Percentiles rank a stretch among this genome's conserved stretches.
Evolutionary conservation across 495 filamentous ascomycete genomes (phyloP).

Genomic region (Tuber indicum): DNA sequence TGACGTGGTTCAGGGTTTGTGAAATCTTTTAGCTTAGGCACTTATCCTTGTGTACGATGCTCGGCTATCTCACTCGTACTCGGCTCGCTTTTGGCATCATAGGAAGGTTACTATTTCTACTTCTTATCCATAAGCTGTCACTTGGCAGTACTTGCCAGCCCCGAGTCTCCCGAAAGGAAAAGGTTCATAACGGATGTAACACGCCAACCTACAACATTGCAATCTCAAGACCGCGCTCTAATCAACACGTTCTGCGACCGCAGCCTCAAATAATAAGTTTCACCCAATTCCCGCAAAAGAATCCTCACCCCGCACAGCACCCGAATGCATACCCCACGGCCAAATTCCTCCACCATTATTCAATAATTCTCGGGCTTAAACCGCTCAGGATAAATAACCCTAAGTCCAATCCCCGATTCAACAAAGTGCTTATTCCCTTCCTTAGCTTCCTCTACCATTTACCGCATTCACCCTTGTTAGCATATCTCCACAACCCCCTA

Average conservation of each 20-base stretch:
- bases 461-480: neutral
- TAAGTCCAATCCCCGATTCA: neutral
- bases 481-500: neutral
- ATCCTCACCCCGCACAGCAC: neutral
- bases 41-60: neutral
- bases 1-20: neutral
- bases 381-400: neutral
- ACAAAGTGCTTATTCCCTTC: neutral
- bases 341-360: neutral
- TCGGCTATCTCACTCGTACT: neutral
- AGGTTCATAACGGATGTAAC: neutral
- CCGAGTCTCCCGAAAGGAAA: neutral
- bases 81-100: neutral
- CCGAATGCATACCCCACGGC: neutral
- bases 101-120: neutral
- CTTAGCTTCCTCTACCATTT: neutral
- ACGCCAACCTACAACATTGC: neutral
- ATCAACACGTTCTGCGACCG: neutral
- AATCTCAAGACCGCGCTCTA: neutral
- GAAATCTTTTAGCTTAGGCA: neutral
- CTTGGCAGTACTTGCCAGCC: too few relatives aligned
- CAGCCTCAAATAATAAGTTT: neutral
- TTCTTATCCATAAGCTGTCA: neutral
- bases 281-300: neutral
- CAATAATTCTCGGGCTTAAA: neutral